Conservation (phyloP, 2,329 filamentous ascomycete genomes). For the Grosmannia clavigera region DNA sequence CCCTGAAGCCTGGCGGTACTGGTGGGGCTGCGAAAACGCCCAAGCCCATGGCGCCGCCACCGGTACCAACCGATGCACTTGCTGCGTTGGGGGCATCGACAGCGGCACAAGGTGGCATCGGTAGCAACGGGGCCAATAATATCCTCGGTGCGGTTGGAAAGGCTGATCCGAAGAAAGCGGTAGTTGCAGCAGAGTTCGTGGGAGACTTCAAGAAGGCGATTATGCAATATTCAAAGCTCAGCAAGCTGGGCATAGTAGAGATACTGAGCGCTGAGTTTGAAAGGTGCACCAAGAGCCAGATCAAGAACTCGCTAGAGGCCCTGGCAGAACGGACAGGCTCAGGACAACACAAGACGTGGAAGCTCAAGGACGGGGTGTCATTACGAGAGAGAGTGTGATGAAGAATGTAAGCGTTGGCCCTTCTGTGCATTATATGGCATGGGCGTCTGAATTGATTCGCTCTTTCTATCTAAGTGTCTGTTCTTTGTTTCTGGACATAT, state of each 20-base stretch:
- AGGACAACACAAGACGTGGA: slow-evolving; percentile 49
- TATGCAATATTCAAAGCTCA: slow-evolving; percentile 43
- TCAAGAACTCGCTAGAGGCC: slow-evolving; percentile 56
- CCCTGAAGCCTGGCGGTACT: not conserved
- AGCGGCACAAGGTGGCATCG: not conserved
- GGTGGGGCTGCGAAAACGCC: slow-evolving; percentile 4
- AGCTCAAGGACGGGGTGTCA: slow-evolving; percentile 22
- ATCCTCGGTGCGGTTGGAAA: not conserved
- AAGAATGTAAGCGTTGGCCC: not conserved
- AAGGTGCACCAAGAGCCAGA: slow-evolving; percentile 54
- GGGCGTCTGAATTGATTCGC: not conserved
- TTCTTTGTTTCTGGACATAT: not conserved
- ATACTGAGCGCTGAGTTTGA: slow-evolving; percentile 63
- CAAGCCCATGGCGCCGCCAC: slow-evolving; percentile 12
- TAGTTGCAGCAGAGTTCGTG: slow-evolving; percentile 47
- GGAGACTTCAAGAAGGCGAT: slow-evolving; percentile 56
- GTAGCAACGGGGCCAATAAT: not conserved
- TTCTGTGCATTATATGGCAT: not conserved
- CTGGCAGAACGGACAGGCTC: slow-evolving; percentile 49
- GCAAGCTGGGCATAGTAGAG: slow-evolving; percentile 64
- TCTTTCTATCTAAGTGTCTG: not conserved
- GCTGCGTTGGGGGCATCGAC: slow-evolving; percentile 6
- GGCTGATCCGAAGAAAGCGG: slow-evolving; percentile 16
- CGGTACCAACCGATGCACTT: slow-evolving; percentile 13
- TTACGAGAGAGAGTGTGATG: not conserved